phyloP scores from a whole-genome alignment of 2,329 filamentous ascomycete species.

The Geosmithia putterillii region DNA sequence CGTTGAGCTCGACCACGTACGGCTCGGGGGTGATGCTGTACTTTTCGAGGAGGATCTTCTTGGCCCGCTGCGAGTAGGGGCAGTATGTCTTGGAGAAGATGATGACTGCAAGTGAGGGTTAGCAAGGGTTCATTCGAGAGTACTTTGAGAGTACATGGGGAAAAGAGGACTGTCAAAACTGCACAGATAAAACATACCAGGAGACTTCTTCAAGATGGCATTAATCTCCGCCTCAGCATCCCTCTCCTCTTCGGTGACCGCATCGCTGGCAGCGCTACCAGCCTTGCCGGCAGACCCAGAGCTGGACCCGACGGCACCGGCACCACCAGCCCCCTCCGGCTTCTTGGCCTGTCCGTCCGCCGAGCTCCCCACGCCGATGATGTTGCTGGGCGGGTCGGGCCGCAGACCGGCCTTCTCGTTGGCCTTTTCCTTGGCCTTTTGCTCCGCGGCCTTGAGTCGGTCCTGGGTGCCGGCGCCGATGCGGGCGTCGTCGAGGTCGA shows the following conservation, averaged over 20 bases:
- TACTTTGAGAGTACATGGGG: not conserved
- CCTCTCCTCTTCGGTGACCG: conserved; percentile 34
- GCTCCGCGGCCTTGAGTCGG: conserved; percentile 55
- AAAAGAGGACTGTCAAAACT: not conserved
- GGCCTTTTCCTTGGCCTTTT: conserved; percentile 54
- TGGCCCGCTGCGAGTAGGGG: conserved; percentile 74
- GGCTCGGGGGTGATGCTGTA: conserved; percentile 76
- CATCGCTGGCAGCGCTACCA: too few relatives aligned
- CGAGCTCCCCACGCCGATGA: conserved; percentile 47
- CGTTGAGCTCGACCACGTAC: conserved; percentile 81
- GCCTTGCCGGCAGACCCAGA: conserved; percentile 17
- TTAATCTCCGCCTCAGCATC: conserved; percentile 62
- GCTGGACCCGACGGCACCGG: not conserved
- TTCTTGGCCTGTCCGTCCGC: conserved; percentile 34
- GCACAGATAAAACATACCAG: conserved; percentile 43
- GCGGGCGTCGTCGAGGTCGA: conserved; percentile 42
- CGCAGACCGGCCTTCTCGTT: conserved; percentile 53
- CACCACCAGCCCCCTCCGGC: not conserved
- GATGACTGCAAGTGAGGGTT: conserved; percentile 48
- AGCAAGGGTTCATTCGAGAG: not conserved
- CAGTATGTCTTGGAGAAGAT: conserved; percentile 96
- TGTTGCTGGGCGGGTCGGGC: conserved; percentile 43
- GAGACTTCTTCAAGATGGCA: conserved; percentile 68
- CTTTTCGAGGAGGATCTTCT: conserved; percentile 69
- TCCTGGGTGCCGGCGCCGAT: conserved; percentile 40